Evolutionary conservation across 495 filamentous ascomycete species (phyloP).

Genomic region (Daldinia bambusicola): DNA sequence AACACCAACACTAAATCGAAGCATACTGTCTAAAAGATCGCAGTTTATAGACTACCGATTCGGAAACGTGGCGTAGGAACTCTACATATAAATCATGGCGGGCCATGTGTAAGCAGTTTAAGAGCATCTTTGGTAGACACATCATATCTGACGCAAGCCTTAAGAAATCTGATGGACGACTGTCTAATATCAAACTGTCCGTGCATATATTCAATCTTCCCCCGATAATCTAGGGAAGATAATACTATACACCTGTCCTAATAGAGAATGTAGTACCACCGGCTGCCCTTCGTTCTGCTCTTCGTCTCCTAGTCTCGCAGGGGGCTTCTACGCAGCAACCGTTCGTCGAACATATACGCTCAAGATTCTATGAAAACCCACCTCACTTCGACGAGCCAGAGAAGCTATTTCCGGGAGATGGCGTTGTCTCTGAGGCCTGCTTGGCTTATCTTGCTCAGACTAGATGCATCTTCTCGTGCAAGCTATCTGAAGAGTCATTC

Average conservation of each 20-base stretch:
- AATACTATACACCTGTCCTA: background rate
- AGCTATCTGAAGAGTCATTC: conserved; percentile 40
- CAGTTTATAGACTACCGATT: background rate
- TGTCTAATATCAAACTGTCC: conserved; percentile 41
- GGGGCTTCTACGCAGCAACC: conserved; percentile 36
- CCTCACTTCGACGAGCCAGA: conserved; percentile 10
- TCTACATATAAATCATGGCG: conserved; percentile 24
- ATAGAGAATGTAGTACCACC: conserved; percentile 31
- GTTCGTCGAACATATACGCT: conserved; percentile 37
- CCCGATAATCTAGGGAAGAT: background rate
- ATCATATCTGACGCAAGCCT: background rate
- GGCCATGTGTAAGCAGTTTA: conserved; percentile 37
- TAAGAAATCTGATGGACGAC: conserved; percentile 44
- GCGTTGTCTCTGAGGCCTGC: conserved; percentile 20
- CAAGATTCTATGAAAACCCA: conserved; percentile 28
- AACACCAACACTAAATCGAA: background rate
- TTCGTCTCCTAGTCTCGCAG: conserved; percentile 42
- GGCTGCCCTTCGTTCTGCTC: conserved; percentile 34
- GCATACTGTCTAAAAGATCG: background rate
- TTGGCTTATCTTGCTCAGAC: conserved; percentile 35
- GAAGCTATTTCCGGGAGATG: conserved; percentile 27
- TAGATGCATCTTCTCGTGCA: conserved; percentile 43
- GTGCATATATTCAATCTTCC: background rate
- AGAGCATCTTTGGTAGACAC: background rate
- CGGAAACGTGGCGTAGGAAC: background rate